These are phyloP conservation scores for Candida morakotiae DNA, from an alignment of 805 yeast species.

Conservation along the genomic window DNA sequence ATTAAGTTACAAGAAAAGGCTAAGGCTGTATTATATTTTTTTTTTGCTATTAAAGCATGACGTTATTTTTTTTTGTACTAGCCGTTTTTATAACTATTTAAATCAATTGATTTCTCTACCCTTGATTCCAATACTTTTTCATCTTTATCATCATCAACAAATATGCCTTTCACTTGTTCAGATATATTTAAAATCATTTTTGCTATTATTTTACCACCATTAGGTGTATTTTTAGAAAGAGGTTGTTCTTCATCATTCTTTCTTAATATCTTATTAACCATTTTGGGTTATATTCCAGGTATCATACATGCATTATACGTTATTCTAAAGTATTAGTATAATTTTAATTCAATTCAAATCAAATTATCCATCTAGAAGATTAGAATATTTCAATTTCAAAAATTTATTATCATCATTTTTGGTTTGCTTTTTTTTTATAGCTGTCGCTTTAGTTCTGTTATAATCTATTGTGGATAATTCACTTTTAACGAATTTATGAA, in stretches of 20 bases:
- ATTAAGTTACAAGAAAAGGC: too few relatives aligned
- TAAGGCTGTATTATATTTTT: too few relatives aligned
- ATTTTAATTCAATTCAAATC: background rate
- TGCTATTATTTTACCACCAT: constrained; percentile 55
- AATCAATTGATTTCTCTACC: background rate
- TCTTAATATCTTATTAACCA: constrained; percentile 61
- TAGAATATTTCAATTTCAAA: too few relatives aligned
- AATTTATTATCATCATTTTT: too few relatives aligned
- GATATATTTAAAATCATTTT: constrained; percentile 50
- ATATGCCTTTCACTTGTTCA: constrained; percentile 49
- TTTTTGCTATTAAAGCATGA: too few relatives aligned
- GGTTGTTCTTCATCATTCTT: constrained; percentile 45
- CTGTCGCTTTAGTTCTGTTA: too few relatives aligned
- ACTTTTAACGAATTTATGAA: too few relatives aligned
- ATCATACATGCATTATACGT: constrained; percentile 62
- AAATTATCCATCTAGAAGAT: too few relatives aligned
- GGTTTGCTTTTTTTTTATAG: too few relatives aligned
- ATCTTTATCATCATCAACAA: background rate
- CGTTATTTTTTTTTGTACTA: too few relatives aligned
- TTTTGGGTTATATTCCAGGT: constrained; percentile 76
- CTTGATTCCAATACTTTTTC: background rate
- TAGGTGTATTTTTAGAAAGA: constrained; percentile 58
- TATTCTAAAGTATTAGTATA: constrained; percentile 31
- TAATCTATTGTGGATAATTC: too few relatives aligned
- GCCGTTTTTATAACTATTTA: background rate